Evolutionary conservation across 2,329 filamentous ascomycete species (phyloP), one percentile per base, ranked within the genome.

Genomic region (Colletotrichum theobromicola): DNA sequence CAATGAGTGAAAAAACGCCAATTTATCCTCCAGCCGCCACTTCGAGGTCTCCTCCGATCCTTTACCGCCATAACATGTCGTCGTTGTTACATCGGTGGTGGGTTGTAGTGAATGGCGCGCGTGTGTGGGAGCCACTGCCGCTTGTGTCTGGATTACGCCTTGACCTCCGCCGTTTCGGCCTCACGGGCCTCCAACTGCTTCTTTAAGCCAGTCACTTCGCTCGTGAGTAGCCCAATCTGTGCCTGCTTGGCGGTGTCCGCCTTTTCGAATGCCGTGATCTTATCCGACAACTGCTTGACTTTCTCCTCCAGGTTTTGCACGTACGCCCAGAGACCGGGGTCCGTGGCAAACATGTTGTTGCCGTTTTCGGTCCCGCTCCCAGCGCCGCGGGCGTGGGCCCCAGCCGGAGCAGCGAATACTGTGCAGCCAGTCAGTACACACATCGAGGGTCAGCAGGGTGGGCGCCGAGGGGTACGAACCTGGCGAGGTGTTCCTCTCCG

Each of bases 321-420:
- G 79, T 95, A 95, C 5, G 88, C 85, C 93, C 93, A 95, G 10
- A 96, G 85, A 55, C 91, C 92, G 76, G 91, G 87, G 65, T 92
- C 90, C 21, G 86, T 86, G 67, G 91, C 86, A 81, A 95, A 93
- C 75, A 95, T 87, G 78, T 94, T 95, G 75, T 90, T 90, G 77
- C 90, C 91, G 79, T 90, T 92, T 74, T 90, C 90, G 18, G 86
- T 88, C 63, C 89, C 91, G 64, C 88, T 90, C 57, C 85, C 85
- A 24, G 89, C 84, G 67, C 85, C 82, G 70, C 84, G 80, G 55
- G 82, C 69, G 61, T 84, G 80, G 55, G 58, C 58, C 32, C 58
- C 58, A 35, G 75, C 34, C 18, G 78, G 65, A 21, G 76, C 70
- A 37, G 78, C 35, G 28, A 71, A 72, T 9, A 46, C 75, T 77